These are phyloP conservation scores for Trichoderma reesei DNA, from an alignment of 495 filamentous ascomycete genomes.

Conservation along the genomic window DNA sequence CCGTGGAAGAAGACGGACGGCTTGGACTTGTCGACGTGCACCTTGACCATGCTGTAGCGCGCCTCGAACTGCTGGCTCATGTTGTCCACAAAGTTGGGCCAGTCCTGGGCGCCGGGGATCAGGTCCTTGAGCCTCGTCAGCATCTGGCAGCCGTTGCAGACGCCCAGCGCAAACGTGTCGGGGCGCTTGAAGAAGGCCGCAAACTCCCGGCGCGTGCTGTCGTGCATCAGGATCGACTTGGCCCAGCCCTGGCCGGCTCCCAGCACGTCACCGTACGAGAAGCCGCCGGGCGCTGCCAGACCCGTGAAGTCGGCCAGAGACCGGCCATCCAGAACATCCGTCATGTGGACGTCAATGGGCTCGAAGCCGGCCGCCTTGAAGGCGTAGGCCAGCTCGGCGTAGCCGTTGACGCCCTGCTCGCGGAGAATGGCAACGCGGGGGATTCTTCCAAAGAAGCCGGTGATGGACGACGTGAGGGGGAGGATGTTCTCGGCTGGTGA, in stretches of 20 bases:
- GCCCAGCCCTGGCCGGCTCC: conserved; percentile 95
- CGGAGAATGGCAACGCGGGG: conserved; percentile 89
- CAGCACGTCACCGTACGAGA: conserved; percentile 94
- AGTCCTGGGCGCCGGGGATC: conserved; percentile 76
- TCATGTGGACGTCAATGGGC: conserved; percentile 94
- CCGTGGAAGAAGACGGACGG: conserved; percentile 88
- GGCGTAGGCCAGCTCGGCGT: conserved; percentile 93
- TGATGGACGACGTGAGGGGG: conserved; percentile 59
- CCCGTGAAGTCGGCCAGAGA: conserved; percentile 76
- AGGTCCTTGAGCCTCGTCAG: conserved; percentile 70
- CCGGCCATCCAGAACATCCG: conserved; percentile 70
- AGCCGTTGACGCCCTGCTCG: conserved; percentile 91
- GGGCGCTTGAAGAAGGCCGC: conserved; percentile 75
- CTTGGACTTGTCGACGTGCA: conserved; percentile 47
- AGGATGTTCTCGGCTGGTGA: conserved; percentile 67
- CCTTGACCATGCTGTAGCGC: conserved; percentile 78
- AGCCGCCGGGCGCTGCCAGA: conserved; percentile 89
- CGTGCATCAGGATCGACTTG: conserved; percentile 81
- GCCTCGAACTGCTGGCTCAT: conserved; percentile 86
- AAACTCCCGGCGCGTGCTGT: conserved; percentile 67
- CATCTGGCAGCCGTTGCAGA: conserved; percentile 98
- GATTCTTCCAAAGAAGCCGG: conserved; percentile 56
- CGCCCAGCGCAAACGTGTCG: conserved; percentile 87
- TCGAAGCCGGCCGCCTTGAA: conserved; percentile 89
- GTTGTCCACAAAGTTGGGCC: conserved; percentile 85